Evolutionary conservation across 257 asterid genomes (phyloP).

Genomic region (Scutellaria barbata): DNA sequence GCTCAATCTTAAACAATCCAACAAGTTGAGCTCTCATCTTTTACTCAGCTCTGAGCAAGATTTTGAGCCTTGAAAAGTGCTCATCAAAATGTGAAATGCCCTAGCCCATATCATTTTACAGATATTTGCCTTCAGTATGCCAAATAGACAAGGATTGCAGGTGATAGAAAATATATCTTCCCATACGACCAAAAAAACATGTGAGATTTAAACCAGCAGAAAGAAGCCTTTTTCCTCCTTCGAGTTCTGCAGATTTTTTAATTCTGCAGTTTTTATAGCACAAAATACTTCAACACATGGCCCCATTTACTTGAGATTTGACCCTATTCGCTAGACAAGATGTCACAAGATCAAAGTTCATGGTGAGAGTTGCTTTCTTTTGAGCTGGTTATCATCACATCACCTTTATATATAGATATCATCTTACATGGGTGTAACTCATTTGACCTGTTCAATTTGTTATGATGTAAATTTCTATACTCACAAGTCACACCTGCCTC

Average conservation of each 20-base stretch:
- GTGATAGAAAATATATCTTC: background rate
- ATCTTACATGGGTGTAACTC: background rate
- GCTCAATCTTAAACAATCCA: background rate
- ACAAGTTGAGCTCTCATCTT: constrained; percentile 13
- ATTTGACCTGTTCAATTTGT: background rate
- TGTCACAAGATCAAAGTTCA: constrained; percentile 9
- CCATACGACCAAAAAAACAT: background rate
- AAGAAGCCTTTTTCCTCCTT: constrained; percentile 24
- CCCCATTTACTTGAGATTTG: background rate
- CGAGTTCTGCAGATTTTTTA: constrained; percentile 4
- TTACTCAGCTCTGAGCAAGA: background rate
- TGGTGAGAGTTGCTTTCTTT: background rate
- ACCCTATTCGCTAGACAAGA: background rate
- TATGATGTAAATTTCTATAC: background rate
- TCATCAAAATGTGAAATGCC: background rate
- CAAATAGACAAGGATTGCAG: constrained; percentile 14
- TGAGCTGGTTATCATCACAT: background rate
- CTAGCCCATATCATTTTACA: background rate
- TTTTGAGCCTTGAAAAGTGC: background rate
- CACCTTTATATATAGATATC: background rate
- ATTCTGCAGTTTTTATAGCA: background rate
- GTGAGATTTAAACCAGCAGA: background rate
- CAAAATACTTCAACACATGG: constrained; percentile 11
- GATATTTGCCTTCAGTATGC: constrained; percentile 6
- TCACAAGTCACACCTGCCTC: background rate